phyloP scores from a whole-genome alignment of 2,329 filamentous ascomycete species.

The Scedosporium aurantiacum region DNA sequence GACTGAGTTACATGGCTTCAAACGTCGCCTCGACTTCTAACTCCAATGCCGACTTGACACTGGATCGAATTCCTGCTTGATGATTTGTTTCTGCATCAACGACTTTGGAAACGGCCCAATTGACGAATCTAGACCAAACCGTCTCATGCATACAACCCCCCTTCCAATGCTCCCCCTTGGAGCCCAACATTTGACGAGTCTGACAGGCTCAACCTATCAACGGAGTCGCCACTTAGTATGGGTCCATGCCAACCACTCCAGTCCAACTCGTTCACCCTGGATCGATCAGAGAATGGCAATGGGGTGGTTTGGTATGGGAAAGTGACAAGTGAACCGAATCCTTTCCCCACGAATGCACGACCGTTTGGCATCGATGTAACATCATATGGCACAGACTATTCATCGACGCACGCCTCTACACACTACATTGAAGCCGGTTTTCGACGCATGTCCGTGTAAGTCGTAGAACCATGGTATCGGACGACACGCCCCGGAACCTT shows the following conservation, averaged over 20 bases:
- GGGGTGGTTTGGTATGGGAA: too few relatives aligned
- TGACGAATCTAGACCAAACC: neutral
- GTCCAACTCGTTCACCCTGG: too few relatives aligned
- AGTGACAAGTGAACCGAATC: neutral
- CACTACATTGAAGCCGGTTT: neutral
- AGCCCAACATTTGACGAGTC: neutral
- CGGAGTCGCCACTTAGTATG: neutral
- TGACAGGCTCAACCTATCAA: neutral
- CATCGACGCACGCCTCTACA: neutral
- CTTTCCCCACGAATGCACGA: neutral
- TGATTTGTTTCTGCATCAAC: constrained; percentile 6
- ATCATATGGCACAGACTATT: neutral
- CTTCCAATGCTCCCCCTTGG: neutral
- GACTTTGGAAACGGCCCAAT: neutral
- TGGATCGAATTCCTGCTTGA: neutral
- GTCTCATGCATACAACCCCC: neutral
- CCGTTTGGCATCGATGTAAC: neutral
- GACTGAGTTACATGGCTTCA: neutral
- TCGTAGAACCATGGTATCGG: neutral
- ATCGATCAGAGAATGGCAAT: too few relatives aligned
- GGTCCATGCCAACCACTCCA: neutral
- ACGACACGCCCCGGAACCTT: neutral
- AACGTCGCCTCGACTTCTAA: neutral
- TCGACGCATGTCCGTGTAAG: neutral
- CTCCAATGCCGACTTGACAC: neutral